Percentiles rank a stretch among this genome's conserved stretches.
Evolutionary conservation across 2,329 filamentous ascomycete genomes (phyloP).

Genomic region (Fusarium brachygibbosum): DNA sequence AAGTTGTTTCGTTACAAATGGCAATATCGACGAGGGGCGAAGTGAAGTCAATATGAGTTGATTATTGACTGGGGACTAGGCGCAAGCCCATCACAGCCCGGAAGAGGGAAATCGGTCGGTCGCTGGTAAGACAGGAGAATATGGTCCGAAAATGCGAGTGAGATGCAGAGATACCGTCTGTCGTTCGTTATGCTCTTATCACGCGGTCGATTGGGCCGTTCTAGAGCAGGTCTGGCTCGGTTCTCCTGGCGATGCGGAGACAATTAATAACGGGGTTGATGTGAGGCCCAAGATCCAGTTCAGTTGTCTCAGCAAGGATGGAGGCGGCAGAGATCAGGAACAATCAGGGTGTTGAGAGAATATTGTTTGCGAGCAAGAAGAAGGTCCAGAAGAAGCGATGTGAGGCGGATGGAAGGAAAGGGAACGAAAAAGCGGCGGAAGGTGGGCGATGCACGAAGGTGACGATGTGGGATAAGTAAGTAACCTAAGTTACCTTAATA

Average conservation of each 20-base stretch:
- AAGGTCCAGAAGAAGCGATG: background rate
- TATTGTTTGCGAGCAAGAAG: background rate
- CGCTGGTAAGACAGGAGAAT: conserved; percentile 5
- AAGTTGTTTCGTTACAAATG: background rate
- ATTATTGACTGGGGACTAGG: conserved; percentile 29
- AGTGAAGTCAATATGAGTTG: conserved; percentile 19
- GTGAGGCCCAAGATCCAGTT: conserved; percentile 8
- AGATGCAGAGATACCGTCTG: conserved; percentile 8
- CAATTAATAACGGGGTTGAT: conserved; percentile 13
- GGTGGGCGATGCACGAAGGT: conserved; percentile 15
- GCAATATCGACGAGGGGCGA: conserved; percentile 6
- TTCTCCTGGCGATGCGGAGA: conserved; percentile 34
- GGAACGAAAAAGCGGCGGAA: conserved; percentile 27
- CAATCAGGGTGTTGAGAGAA: conserved; percentile 2
- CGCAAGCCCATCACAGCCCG: conserved; percentile 33
- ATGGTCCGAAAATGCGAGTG: conserved; percentile 6
- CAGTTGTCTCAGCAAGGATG: background rate
- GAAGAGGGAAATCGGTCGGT: conserved; percentile 8
- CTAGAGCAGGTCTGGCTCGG: conserved; percentile 34
- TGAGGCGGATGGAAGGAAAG: conserved; percentile 11
- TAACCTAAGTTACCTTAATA: background rate
- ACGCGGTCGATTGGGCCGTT: conserved; percentile 34
- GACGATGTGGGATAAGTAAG: conserved; percentile 21
- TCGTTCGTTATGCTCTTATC: conserved; percentile 30
- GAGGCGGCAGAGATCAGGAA: background rate